A percentile compares a stretch with the other conserved stretches of the same genome.
Evolutionary conservation across 2,329 filamentous ascomycete genomes (phyloP).

Genomic region (Colletotrichum sp.): DNA sequence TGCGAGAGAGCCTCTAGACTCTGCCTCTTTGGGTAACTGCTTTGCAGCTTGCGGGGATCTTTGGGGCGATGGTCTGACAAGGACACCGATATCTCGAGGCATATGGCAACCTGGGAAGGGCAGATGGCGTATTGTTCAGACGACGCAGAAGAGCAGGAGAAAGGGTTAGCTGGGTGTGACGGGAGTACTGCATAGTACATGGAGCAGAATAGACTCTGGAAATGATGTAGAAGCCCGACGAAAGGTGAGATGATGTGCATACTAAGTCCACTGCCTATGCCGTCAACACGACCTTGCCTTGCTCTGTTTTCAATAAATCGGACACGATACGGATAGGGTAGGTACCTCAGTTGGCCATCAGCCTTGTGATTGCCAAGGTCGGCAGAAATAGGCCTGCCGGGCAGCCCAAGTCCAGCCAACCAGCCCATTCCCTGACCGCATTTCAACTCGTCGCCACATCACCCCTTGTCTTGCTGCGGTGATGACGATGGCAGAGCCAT

Average conservation of each 20-base stretch:
- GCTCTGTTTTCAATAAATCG: not conserved
- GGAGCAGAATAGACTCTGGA: not conserved
- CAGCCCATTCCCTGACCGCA: not conserved
- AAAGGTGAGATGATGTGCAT: not conserved
- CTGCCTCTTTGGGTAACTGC: slow-evolving; percentile 5
- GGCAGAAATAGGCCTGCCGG: not conserved
- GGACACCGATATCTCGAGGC: not conserved
- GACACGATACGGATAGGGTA: not conserved
- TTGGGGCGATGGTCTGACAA: not conserved
- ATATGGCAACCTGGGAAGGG: not conserved
- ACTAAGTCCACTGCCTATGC: not conserved
- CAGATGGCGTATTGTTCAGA: slow-evolving; percentile 10
- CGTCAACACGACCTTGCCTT: not conserved
- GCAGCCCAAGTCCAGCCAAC: not conserved
- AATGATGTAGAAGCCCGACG: not conserved
- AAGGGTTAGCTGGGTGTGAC: not conserved
- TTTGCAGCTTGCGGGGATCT: not conserved
- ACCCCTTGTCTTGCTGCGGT: not conserved
- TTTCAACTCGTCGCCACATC: not conserved
- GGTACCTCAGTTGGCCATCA: not conserved
- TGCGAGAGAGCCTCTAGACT: slow-evolving; percentile 2
- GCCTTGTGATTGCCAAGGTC: not conserved
- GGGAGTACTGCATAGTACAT: not conserved
- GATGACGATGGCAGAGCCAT: not conserved
- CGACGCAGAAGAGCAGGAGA: not conserved